Evolutionary conservation across 2,329 filamentous ascomycete species (phyloP), one percentile per base, ranked within the genome.

Genomic region (Ophiosphaerella herpotricha): DNA sequence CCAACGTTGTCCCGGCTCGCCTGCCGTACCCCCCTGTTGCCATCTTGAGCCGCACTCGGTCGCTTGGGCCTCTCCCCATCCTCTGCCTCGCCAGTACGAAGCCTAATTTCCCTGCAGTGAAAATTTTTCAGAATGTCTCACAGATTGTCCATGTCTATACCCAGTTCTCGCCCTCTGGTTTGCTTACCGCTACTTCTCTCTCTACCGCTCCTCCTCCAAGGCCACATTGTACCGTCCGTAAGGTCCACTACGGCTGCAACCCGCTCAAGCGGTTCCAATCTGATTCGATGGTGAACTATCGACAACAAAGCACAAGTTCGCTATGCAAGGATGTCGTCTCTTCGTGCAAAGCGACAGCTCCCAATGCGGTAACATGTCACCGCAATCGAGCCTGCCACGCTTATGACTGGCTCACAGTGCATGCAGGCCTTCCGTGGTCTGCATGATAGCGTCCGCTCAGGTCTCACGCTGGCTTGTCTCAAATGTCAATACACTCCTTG

Each of bases 101-200:
- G 50, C 34, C 51, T 61, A 71, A 73, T 73, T 60, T 73, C 70
- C 69, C 66, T 57, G 51, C 56, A 42, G 60, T 55, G 55, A 62
- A 68, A 71, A 70, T 62, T 67, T 67, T 60, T 50, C 54, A 52
- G 26, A 29, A 48, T 61, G 66, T 71, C 69, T 71, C 64, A 67
- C 67, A 64, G 54, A 54, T 45, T 59, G 54, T 56, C 53, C 52
- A 57, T 47, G 50, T 53, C 45, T 55, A 54, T 62, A 54, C 59
- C 55, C 58, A 55, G 52, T 54, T 54, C 55, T 56, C 61, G 56
- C 52, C 18, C 18, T 62, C 54, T 60, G 65, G 63, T 64, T 21
- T 34, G 32, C 37, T 72, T 70, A 72, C 70, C 69, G 70, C 70
- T 71, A 67, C 61, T 73, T 66, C 43, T 51, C 39, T 26, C 29